Percentiles rank a stretch among this genome's conserved stretches.
Evolutionary conservation across 2,329 filamentous ascomycete species (phyloP).

Genomic region (Thelonectria olida): DNA sequence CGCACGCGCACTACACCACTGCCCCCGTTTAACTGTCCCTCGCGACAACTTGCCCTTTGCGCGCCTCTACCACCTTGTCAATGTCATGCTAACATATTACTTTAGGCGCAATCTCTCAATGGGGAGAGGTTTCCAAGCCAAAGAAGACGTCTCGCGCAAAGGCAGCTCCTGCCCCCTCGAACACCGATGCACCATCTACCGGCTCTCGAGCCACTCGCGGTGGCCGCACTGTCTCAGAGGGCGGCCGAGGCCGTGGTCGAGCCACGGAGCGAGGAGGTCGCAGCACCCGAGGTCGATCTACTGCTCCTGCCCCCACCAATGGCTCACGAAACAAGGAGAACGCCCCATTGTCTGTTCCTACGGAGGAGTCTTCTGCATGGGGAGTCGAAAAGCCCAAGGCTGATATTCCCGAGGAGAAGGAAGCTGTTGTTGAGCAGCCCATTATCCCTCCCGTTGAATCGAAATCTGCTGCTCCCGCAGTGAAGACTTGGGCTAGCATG

Average conservation of each 20-base stretch:
- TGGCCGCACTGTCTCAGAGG: slow-evolving; percentile 69
- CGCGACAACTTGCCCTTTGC: slow-evolving; percentile 6
- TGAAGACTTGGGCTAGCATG: slow-evolving; percentile 81
- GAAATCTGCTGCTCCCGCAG: slow-evolving; percentile 50
- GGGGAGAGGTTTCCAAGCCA: slow-evolving; percentile 83
- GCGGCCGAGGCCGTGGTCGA: slow-evolving; percentile 69
- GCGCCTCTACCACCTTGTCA: neutral
- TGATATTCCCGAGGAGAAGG: slow-evolving; percentile 46
- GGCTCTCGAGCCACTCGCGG: slow-evolving; percentile 63
- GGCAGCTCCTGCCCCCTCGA: slow-evolving; percentile 62
- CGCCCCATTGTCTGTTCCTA: slow-evolving; percentile 70
- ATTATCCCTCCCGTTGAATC: slow-evolving; percentile 47
- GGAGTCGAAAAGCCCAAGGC: slow-evolving; percentile 51
- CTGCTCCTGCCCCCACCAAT: slow-evolving; percentile 65
- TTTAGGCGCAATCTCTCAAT: slow-evolving; percentile 80
- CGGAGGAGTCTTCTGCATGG: slow-evolving; percentile 71
- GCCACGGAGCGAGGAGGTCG: slow-evolving; percentile 70
- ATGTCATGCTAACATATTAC: slow-evolving; percentile 40
- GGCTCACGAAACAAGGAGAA: slow-evolving; percentile 67
- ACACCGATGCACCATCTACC: slow-evolving; percentile 55
- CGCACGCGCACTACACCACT: slow-evolving; percentile 14
- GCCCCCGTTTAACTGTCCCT: slow-evolving; percentile 6
- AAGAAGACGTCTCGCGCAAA: slow-evolving; percentile 82
- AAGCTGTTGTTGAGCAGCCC: slow-evolving; percentile 43
- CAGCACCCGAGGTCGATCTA: slow-evolving; percentile 71